Base-by-base conservation (phyloP, 352 stramenopile genomes). In the Globisporangium emineosum region DNA sequence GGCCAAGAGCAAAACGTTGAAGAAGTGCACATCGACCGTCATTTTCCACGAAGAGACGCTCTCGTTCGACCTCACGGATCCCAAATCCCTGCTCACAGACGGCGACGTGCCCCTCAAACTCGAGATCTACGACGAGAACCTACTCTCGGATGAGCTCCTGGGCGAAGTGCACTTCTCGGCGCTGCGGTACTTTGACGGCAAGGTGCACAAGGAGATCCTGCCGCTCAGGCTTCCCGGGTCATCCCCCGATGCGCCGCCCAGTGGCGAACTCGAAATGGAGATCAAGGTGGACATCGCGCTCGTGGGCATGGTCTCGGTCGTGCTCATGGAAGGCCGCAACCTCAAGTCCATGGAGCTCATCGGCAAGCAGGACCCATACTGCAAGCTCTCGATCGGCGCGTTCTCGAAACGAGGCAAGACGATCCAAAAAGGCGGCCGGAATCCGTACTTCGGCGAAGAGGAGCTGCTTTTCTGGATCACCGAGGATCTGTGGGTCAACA, bases 361-460 rank as follows among this genome's bases (percentile, higher is more conserved):
- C 29, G 86, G 86, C 19, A 94, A 94, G 71, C 89, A 97, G 52
- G 89, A 97, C 50, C 91, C 91, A 27, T 98, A 97, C 66, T 94
- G 92, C 57, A 89, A 96, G 53, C 73, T 97, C 32, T 75, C 77
- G 15, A 77, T 97, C 27, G 85, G 79, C 5, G 59, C 77, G 12
- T 88, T 86, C 51, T 79, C 69, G 2, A 89, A 94, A n/a, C 82
- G 83, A 3, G 72, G 83, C 64, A 94, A 89, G 65, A 93, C 83
- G 0, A 53, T 90, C 25, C 65, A 80, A 17, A 90, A 89, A 64
- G 86, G 93, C 1, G 93, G 94, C 5, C 88, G 78, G 1, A 90
- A 97, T 19, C 94, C 93, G 3, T 97, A 96, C 49, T 98, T 98
- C 73, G 76, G 79, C 6, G 90, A 97, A 60, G 93, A 98, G 66